Conservation (phyloP, 768 basidiomycete species). For the Podaxis sp. region DNA sequence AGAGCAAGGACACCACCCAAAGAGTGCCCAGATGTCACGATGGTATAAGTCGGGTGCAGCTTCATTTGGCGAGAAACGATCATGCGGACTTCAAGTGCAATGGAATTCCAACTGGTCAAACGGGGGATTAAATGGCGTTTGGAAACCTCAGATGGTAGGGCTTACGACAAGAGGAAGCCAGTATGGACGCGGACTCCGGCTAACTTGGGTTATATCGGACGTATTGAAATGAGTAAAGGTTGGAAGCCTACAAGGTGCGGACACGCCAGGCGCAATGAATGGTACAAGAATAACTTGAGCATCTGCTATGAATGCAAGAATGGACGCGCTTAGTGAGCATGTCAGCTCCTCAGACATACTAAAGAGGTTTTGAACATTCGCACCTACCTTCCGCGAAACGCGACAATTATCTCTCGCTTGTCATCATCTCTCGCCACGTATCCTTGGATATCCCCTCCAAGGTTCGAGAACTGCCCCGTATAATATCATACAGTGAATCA, state of each 20-base stretch:
- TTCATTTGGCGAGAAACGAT: slow-evolving; percentile 36
- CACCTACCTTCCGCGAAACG: slow-evolving; percentile 49
- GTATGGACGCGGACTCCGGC: slow-evolving; percentile 44
- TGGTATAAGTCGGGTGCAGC: slow-evolving; percentile 34
- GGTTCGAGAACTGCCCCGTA: slow-evolving; percentile 38
- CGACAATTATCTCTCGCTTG: slow-evolving; percentile 47
- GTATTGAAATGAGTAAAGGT: not conserved
- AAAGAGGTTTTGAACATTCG: not conserved
- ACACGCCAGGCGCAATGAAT: slow-evolving; percentile 43
- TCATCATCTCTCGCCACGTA: slow-evolving; percentile 49
- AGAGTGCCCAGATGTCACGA: slow-evolving; percentile 54
- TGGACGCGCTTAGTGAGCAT: slow-evolving; percentile 32
- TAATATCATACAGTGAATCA: not conserved
- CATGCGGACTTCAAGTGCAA: slow-evolving; percentile 38
- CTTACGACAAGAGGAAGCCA: slow-evolving; percentile 52
- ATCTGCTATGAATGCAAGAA: slow-evolving; percentile 44
- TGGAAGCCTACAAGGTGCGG: slow-evolving; percentile 33
- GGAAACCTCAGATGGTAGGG: not conserved
- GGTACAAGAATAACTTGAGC: slow-evolving; percentile 41
- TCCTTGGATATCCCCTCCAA: slow-evolving; percentile 44
- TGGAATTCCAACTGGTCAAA: slow-evolving; percentile 48
- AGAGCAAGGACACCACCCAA: slow-evolving; percentile 53
- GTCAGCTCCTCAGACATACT: not conserved
- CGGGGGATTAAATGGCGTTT: not conserved
- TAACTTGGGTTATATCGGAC: slow-evolving; percentile 16